A percentile compares a stretch with the other conserved stretches of the same genome.
Conservation (phyloP, 257 asterid genomes). For the Plantago major region DNA sequence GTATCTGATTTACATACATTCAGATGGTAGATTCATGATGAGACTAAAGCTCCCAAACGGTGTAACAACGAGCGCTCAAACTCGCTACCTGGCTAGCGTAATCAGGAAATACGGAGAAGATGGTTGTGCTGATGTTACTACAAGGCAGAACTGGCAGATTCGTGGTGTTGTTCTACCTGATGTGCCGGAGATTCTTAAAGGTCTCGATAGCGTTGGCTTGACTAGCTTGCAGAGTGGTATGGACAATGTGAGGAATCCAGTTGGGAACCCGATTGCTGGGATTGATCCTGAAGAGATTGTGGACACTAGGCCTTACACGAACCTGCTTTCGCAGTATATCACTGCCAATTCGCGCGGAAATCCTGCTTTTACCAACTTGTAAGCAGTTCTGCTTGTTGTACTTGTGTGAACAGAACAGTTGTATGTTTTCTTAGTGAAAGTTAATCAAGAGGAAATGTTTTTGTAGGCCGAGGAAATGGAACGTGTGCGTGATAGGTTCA, state of each 20-base stretch:
- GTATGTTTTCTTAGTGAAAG: neutral
- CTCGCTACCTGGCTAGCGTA: conserved; percentile 73
- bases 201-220: conserved; percentile 78
- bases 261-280: conserved; percentile 94
- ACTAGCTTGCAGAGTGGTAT: conserved; percentile 98
- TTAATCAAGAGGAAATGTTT: neutral
- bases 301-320: conserved; percentile 83
- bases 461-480: conserved; percentile 98
- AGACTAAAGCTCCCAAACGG: conserved; percentile 96
- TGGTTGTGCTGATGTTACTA: conserved; percentile 90
- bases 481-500: conserved; percentile 85
- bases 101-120: conserved; percentile 77
- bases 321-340: conserved; percentile 70
- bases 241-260: conserved; percentile 97
- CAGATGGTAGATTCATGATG: conserved; percentile 99
- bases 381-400: conserved; percentile 19
- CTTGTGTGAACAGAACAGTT: too few species aligned
- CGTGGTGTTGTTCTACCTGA: conserved; percentile 87
- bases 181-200: conserved; percentile 79
- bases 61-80: conserved; percentile 81
- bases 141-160: conserved; percentile 95
- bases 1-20: neutral
- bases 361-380: conserved; percentile 86
- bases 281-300: conserved; percentile 87
- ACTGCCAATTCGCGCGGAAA: conserved; percentile 83